These are phyloP conservation scores for Aphanocladium album DNA, from an alignment of 2,329 filamentous ascomycete species.

Conservation along the genomic window DNA sequence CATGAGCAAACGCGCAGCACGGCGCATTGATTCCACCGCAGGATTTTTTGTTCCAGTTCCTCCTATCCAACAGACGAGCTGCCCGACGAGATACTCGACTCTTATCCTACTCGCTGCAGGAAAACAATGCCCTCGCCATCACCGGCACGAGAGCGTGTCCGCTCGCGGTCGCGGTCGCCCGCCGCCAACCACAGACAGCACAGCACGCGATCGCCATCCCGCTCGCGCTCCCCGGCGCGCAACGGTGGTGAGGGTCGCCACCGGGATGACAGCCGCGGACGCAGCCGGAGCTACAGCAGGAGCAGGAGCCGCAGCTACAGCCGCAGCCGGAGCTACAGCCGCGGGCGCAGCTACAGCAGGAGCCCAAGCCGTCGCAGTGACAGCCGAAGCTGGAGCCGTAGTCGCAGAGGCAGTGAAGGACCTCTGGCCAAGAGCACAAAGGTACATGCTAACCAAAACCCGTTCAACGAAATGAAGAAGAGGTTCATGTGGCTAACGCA, in stretches of 20 bases:
- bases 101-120: background rate
- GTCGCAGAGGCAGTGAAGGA: slow-evolving; percentile 24
- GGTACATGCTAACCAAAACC: slow-evolving; percentile 26
- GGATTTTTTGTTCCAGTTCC: no score
- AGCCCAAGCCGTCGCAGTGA: slow-evolving; percentile 24
- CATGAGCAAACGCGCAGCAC: background rate
- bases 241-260: background rate
- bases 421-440: slow-evolving; percentile 47
- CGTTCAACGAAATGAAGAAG: slow-evolving; percentile 36
- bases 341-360: slow-evolving; percentile 23
- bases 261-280: slow-evolving; percentile 13
- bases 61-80: background rate
- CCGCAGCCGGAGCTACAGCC: slow-evolving; percentile 22
- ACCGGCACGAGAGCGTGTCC: slow-evolving; percentile 27
- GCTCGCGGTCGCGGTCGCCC: slow-evolving; percentile 30
- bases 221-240: slow-evolving; percentile 18
- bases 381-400: slow-evolving; percentile 29
- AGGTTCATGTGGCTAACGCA: background rate
- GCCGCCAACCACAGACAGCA: background rate
- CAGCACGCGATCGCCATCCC: slow-evolving; percentile 18
- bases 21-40: background rate
- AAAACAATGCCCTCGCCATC: slow-evolving; percentile 16
- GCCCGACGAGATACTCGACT: background rate
- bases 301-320: slow-evolving; percentile 18
- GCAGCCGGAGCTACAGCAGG: slow-evolving; percentile 27